A percentile compares a stretch with the other conserved stretches of the same genome.
Evolutionary conservation across 352 stramenopile genomes (phyloP).

Genomic region (Salisapilia sapeloensis): DNA sequence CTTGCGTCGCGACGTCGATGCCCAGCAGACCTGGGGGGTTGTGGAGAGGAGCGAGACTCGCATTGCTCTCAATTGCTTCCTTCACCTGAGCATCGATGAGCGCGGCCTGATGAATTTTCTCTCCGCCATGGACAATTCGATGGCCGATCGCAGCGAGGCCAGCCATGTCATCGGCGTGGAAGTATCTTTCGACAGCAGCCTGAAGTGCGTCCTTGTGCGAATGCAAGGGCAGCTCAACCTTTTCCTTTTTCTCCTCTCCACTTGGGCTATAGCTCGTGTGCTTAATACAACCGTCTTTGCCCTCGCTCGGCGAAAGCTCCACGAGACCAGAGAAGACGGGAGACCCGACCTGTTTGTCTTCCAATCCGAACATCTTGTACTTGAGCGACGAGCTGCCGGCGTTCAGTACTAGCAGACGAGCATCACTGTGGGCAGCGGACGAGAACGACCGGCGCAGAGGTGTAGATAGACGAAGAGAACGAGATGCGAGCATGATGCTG

Average conservation of each 20-base stretch:
- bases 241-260: conserved; percentile 28
- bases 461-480: no score
- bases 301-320: conserved; percentile 46
- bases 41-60: conserved; percentile 64
- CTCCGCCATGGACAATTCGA: conserved; percentile 77
- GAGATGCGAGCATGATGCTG: no score
- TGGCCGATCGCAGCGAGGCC: conserved; percentile 68
- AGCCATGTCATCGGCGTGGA: conserved; percentile 18
- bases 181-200: conserved; percentile 36
- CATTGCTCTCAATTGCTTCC: conserved; percentile 36
- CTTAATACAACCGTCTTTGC: conserved; percentile 39
- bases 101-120: conserved; percentile 43
- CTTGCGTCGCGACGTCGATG: conserved; percentile 62
- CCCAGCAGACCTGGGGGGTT: conserved; percentile 77
- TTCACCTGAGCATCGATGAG: conserved; percentile 33
- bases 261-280: conserved; percentile 41
- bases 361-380: conserved; percentile 64
- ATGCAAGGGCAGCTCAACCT: conserved; percentile 25
- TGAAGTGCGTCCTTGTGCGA: conserved; percentile 44
- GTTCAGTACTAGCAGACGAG: conserved; percentile 61
- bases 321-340: conserved; percentile 60
- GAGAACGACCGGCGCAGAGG: no score
- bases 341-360: conserved; percentile 15
- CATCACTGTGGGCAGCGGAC: no score
- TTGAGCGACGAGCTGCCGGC: conserved; percentile 71